These are phyloP conservation scores for Zygotorulaspora florentina DNA, from an alignment of 805 yeast genomes.

Conservation along the genomic window DNA sequence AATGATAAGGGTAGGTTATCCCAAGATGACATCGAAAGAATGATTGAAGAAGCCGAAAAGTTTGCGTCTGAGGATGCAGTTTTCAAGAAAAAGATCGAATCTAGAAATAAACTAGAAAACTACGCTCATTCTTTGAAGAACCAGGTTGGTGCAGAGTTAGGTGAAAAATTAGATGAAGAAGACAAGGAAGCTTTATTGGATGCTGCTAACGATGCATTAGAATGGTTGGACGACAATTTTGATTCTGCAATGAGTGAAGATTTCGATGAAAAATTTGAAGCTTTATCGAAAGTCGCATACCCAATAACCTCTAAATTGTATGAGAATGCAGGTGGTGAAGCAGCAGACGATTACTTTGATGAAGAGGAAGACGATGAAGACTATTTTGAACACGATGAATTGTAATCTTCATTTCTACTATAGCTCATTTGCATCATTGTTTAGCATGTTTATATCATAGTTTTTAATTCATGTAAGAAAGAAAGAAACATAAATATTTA, in stretches of 20 bases:
- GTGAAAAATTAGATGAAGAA: constrained; percentile 78
- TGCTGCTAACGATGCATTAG: constrained; percentile 80
- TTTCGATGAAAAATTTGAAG: constrained; percentile 84
- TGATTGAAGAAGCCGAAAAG: constrained; percentile 97
- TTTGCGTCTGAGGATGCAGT: constrained; percentile 87
- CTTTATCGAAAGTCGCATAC: constrained; percentile 74
- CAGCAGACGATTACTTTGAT: constrained; percentile 45
- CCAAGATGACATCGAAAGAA: constrained; percentile 91
- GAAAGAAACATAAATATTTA: background rate
- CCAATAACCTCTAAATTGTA: constrained; percentile 90
- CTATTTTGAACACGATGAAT: constrained; percentile 67
- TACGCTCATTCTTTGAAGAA: constrained; percentile 80
- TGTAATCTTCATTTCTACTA: constrained; percentile 33
- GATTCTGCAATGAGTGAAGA: constrained; percentile 90
- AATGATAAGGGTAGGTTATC: constrained; percentile 93
- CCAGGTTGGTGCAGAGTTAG: constrained; percentile 60
- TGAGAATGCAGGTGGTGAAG: constrained; percentile 50
- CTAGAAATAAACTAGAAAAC: constrained; percentile 84
- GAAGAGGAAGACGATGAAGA: constrained; percentile 54
- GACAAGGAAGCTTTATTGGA: constrained; percentile 86
- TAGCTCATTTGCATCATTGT: constrained; percentile 3
- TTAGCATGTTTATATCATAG: constrained; percentile 11
- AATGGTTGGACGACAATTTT: constrained; percentile 82
- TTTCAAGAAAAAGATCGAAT: constrained; percentile 78
- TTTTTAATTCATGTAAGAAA: background rate